phyloP scores from a whole-genome alignment of 371 early-diverging fungal genomes.

The Batrachochytrium dendrobatidis region DNA sequence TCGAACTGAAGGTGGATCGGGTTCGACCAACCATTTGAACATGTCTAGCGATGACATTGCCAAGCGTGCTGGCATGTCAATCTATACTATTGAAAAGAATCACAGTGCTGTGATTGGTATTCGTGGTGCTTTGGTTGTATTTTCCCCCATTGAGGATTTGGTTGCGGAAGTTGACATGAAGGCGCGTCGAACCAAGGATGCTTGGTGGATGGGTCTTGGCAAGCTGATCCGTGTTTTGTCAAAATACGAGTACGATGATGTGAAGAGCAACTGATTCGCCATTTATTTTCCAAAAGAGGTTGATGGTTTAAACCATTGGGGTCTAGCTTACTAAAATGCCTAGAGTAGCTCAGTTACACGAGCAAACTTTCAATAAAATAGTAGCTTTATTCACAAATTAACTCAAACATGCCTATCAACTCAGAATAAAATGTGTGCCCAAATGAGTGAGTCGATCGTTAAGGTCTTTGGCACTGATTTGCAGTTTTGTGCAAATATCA shows the following conservation, averaged over 20 bases:
- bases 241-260: conserved; percentile 29
- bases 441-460: conserved; percentile 7
- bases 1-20: conserved; percentile 1
- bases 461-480: conserved; percentile 9
- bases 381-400: too few species aligned
- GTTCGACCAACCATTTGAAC: too few species aligned
- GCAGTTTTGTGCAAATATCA: conserved; percentile 24
- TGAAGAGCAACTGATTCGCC: neutral
- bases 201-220: conserved; percentile 75
- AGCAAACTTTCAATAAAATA: too few species aligned
- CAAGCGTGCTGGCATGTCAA: neutral
- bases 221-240: conserved; percentile 36
- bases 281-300: neutral
- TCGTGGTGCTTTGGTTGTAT: conserved; percentile 63
- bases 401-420: too few species aligned
- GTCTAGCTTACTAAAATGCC: too few species aligned
- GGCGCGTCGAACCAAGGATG: conserved; percentile 61
- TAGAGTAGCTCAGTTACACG: too few species aligned
- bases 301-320: too few species aligned
- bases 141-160: conserved; percentile 62
- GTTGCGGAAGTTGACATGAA: conserved; percentile 60
- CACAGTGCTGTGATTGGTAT: conserved; percentile 81
- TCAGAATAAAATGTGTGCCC: neutral
- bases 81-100: conserved; percentile 47
- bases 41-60: too few species aligned